Evolutionary conservation across 2,329 filamentous ascomycete genomes (phyloP).

Genomic region (Penicillium decumbens): DNA sequence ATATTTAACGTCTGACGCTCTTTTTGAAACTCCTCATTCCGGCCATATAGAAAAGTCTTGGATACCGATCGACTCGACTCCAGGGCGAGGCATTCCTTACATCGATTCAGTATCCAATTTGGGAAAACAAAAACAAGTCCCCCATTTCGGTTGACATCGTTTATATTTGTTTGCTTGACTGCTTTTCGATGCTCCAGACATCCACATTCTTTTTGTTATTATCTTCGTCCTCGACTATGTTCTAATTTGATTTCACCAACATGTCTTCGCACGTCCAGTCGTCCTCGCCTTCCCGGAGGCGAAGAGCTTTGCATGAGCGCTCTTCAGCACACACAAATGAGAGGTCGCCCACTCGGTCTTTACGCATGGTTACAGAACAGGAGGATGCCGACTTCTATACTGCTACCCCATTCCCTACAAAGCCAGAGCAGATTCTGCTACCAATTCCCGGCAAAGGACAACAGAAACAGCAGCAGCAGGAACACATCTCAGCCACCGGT

Average conservation of each 20-base stretch:
- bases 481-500: conserved; percentile 30
- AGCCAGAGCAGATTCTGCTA: conserved; percentile 44
- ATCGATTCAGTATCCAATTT: conserved; percentile 20
- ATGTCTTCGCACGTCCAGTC: conserved; percentile 33
- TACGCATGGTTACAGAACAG: conserved; percentile 32
- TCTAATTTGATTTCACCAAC: conserved; percentile 26
- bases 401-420: conserved; percentile 45
- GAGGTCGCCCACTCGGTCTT: conserved; percentile 33
- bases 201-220: neutral
- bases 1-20: conserved; percentile 29
- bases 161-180: neutral
- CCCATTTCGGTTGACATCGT: conserved; percentile 9
- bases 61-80: conserved; percentile 20
- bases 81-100: conserved; percentile 30
- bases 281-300: conserved; percentile 31
- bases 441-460: conserved; percentile 40
- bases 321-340: conserved; percentile 46
- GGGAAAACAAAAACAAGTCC: conserved; percentile 22
- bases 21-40: conserved; percentile 14
- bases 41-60: conserved; percentile 3
- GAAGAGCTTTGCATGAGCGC: conserved; percentile 46
- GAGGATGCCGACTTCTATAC: conserved; percentile 40
- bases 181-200: conserved; percentile 1
- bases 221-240: conserved; percentile 21
- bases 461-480: conserved; percentile 10